phyloP scores from a whole-genome alignment of 108 stramenopile species.

The Skeletonema costatum region DNA sequence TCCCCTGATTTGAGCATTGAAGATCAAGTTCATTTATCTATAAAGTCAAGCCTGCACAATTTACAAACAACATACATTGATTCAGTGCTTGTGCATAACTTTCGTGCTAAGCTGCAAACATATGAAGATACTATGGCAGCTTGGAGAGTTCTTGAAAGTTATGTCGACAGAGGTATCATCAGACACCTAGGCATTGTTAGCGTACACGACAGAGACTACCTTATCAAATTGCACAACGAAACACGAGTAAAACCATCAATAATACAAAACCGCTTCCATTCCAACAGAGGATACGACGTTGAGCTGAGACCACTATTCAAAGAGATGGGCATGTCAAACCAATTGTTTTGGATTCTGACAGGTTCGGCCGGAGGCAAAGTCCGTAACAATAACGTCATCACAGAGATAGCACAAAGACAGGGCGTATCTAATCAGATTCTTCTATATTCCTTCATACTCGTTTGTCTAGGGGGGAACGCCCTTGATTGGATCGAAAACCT shows the following conservation, averaged over 20 bases:
- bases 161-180: conserved; percentile 39
- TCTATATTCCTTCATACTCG: conserved; percentile 32
- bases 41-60: conserved; percentile 36
- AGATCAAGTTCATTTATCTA: conserved; percentile 45
- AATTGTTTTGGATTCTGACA: conserved; percentile 41
- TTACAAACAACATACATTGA: conserved; percentile 45
- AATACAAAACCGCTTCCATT: conserved; percentile 51
- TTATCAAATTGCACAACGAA: conserved; percentile 22
- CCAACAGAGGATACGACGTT: conserved; percentile 43
- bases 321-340: conserved; percentile 17
- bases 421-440: conserved; percentile 29
- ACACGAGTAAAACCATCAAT: conserved; percentile 44
- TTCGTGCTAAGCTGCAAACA: conserved; percentile 43
- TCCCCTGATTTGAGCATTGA: conserved; percentile 24
- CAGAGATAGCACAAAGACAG: conserved; percentile 17
- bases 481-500: conserved; percentile 23
- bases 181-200: conserved; percentile 46
- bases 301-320: conserved; percentile 20
- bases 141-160: conserved; percentile 44
- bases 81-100: conserved; percentile 50
- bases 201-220: conserved; percentile 35
- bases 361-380: conserved; percentile 35
- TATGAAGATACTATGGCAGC: conserved; percentile 35
- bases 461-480: conserved; percentile 25
- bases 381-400: conserved; percentile 17